phyloP scores from a whole-genome alignment of 768 basidiomycete species.

The Mycena vitilis region DNA sequence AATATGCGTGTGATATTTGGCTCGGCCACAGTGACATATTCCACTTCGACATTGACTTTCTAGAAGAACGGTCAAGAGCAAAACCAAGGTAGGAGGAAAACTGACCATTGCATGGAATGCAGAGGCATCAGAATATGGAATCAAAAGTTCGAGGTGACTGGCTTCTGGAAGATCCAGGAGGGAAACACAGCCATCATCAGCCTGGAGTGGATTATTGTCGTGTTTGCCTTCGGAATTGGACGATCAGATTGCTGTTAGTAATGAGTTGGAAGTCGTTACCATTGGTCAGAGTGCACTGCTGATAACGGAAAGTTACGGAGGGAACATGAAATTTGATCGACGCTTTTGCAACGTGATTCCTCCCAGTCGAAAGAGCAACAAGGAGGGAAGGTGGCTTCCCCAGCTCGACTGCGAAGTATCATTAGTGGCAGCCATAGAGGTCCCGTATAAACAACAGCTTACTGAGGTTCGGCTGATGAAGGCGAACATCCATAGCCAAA shows the following conservation, averaged over 20 bases:
- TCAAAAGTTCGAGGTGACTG: slow-evolving; percentile 57
- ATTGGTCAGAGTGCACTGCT: slow-evolving; percentile 55
- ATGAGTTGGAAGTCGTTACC: slow-evolving; percentile 39
- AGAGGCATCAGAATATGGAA: slow-evolving; percentile 78
- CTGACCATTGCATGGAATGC: slow-evolving; percentile 71
- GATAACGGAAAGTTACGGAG: slow-evolving; percentile 62
- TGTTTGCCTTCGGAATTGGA: slow-evolving; percentile 32
- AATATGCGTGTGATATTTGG: slow-evolving; percentile 66
- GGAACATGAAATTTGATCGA: slow-evolving; percentile 66
- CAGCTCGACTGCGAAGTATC: slow-evolving; percentile 65
- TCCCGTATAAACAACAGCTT: slow-evolving; percentile 23
- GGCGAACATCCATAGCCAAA: slow-evolving; percentile 69
- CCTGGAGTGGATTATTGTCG: slow-evolving; percentile 45
- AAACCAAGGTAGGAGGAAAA: slow-evolving; percentile 12
- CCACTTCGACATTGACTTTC: slow-evolving; percentile 77
- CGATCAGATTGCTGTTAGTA: neutral
- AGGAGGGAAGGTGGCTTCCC: slow-evolving; percentile 66
- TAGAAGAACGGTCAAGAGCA: slow-evolving; percentile 40
- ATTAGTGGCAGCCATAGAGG: slow-evolving; percentile 16
- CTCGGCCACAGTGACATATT: slow-evolving; percentile 72
- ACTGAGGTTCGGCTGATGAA: slow-evolving; percentile 69
- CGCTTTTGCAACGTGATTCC: slow-evolving; percentile 70
- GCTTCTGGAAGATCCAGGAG: slow-evolving; percentile 62
- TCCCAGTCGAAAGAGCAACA: slow-evolving; percentile 71
- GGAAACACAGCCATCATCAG: slow-evolving; percentile 56